Conservation (phyloP, 2,329 filamentous ascomycete species). For the Colletotrichum sp. region DNA sequence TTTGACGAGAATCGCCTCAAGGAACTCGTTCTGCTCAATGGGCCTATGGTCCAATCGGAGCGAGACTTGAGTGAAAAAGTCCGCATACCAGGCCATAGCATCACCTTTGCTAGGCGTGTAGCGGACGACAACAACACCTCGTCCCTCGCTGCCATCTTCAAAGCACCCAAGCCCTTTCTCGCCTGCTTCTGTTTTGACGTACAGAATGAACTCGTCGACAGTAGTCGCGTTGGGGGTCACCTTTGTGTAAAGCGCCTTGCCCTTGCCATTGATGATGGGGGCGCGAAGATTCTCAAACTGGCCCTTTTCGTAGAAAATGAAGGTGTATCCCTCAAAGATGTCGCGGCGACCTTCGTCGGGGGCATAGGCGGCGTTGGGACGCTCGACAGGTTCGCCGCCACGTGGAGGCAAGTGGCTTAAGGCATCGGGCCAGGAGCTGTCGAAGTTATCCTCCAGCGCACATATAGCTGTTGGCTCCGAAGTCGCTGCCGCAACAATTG, state of each 20-base stretch:
- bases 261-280: conserved; percentile 78
- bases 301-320: conserved; percentile 79
- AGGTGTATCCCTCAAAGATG: conserved; percentile 86
- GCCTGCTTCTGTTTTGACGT: conserved; percentile 76
- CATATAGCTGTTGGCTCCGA: conserved; percentile 55
- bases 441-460: conserved; percentile 80
- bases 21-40: conserved; percentile 88
- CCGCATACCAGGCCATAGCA: conserved; percentile 68
- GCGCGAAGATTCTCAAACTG: conserved; percentile 80
- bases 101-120: conserved; percentile 65
- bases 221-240: conserved; percentile 68
- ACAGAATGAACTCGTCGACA: conserved; percentile 78
- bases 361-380: conserved; percentile 71
- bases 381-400: conserved; percentile 76
- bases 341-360: conserved; percentile 70
- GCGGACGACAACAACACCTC: conserved; percentile 80
- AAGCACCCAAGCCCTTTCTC: conserved; percentile 73
- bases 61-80: conserved; percentile 74
- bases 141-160: conserved; percentile 66
- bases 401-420: conserved; percentile 73
- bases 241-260: conserved; percentile 76
- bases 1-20: conserved; percentile 85
- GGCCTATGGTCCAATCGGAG: conserved; percentile 78
- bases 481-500: conserved; percentile 66
- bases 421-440: conserved; percentile 78